phyloP scores from a whole-genome alignment of 2,329 filamentous ascomycete genomes.

The Paecilomyces sp. region DNA sequence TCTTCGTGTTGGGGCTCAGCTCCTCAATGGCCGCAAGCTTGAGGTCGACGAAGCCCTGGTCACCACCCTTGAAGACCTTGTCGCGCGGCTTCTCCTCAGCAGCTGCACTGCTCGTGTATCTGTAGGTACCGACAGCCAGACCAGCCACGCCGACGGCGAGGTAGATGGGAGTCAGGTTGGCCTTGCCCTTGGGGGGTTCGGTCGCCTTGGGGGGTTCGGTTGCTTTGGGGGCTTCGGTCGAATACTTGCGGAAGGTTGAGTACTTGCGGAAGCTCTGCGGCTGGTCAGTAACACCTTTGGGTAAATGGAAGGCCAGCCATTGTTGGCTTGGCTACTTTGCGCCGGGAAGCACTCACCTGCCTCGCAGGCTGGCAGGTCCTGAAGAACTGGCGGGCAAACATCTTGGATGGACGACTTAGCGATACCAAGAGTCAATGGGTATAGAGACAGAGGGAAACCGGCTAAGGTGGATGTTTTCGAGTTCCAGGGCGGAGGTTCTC shows the following conservation, averaged over 20 bases:
- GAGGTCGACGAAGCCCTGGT: conserved; percentile 81
- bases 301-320: neutral
- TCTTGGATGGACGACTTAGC: conserved; percentile 32
- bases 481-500: conserved; percentile 4
- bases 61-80: conserved; percentile 68
- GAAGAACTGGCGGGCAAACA: conserved; percentile 62
- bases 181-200: conserved; percentile 45
- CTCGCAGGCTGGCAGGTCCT: conserved; percentile 59
- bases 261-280: conserved; percentile 61
- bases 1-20: conserved; percentile 94
- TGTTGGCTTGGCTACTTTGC: conserved; percentile 5
- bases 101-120: conserved; percentile 32
- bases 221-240: conserved; percentile 49
- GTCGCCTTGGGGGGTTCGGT: conserved; percentile 39
- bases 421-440: conserved; percentile 3
- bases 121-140: conserved; percentile 51
- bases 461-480: neutral
- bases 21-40: conserved; percentile 70
- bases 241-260: conserved; percentile 70
- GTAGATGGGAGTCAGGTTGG: conserved; percentile 52
- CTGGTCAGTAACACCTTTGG: conserved; percentile 1
- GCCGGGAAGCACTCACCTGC: conserved; percentile 45
- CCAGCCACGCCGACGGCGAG: conserved; percentile 29
- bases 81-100: conserved; percentile 27
- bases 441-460: conserved; percentile 1